Conservation (phyloP, 2,329 filamentous ascomycete species). For the Sarocladiaceae sp. region DNA sequence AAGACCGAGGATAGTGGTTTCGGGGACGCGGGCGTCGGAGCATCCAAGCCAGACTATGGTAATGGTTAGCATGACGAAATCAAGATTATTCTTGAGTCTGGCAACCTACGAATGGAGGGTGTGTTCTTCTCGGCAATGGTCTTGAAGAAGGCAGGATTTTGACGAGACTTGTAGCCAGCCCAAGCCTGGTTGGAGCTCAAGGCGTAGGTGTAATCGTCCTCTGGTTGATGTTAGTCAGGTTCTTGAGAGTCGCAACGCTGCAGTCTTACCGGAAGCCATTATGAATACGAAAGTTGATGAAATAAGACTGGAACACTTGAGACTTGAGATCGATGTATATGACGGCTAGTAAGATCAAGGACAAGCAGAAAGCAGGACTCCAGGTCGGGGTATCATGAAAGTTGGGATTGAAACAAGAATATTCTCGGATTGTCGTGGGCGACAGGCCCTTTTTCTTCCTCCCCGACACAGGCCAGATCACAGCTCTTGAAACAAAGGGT, state of each 20-base stretch:
- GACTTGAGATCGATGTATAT: neutral
- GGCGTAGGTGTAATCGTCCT: slow-evolving; percentile 58
- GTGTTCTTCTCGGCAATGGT: slow-evolving; percentile 63
- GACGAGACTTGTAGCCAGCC: slow-evolving; percentile 59
- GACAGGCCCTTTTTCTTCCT: neutral
- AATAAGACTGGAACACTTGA: neutral
- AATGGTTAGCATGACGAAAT: too few species aligned
- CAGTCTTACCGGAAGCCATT: slow-evolving; percentile 8
- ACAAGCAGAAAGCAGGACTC: neutral
- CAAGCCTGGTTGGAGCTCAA: slow-evolving; percentile 67
- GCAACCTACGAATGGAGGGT: slow-evolving; percentile 52
- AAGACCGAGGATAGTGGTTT: slow-evolving; percentile 74
- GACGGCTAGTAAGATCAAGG: neutral
- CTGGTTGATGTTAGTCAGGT: slow-evolving; percentile 17
- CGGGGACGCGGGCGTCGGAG: slow-evolving; percentile 79
- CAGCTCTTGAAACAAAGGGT: slow-evolving; percentile 12
- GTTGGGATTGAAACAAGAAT: slow-evolving; percentile 2
- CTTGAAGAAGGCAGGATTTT: slow-evolving; percentile 68
- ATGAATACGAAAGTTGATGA: neutral
- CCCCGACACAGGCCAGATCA: neutral
- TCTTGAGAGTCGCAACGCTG: neutral
- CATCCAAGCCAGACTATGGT: slow-evolving; percentile 74
- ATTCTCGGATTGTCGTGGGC: neutral
- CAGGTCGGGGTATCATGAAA: slow-evolving; percentile 4
- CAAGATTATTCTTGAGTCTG: too few species aligned